phyloP scores from a whole-genome alignment of 345 rosid species.

The Pistacia integerrima region DNA sequence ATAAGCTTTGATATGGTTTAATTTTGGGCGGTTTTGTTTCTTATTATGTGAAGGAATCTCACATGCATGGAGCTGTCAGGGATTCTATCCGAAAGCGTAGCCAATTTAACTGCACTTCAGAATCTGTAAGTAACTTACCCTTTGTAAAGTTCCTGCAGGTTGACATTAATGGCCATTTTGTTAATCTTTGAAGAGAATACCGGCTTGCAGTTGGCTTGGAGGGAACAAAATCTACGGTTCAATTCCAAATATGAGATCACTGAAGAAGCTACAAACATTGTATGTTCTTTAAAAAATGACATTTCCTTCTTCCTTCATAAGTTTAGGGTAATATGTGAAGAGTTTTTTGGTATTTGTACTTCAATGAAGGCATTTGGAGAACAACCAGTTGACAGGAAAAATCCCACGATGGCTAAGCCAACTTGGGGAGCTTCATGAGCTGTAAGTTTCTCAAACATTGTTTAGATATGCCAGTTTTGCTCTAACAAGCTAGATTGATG shows the following conservation, averaged over 20 bases:
- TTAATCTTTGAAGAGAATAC: background rate
- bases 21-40: slow-evolving; percentile 19
- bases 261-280: slow-evolving; percentile 60
- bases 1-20: slow-evolving; percentile 2
- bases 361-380: slow-evolving; percentile 70
- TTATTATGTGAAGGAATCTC: slow-evolving; percentile 55
- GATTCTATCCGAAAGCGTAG: slow-evolving; percentile 48
- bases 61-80: slow-evolving; percentile 65
- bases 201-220: slow-evolving; percentile 64
- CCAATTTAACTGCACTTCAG: slow-evolving; percentile 59
- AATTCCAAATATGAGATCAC: slow-evolving; percentile 60
- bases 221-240: slow-evolving; percentile 66
- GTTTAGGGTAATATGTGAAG: background rate
- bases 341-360: slow-evolving; percentile 11
- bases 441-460: slow-evolving; percentile 43
- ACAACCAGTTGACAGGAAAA: slow-evolving; percentile 62
- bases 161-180: background rate
- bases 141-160: background rate
- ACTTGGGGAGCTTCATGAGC: slow-evolving; percentile 48
- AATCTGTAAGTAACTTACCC: slow-evolving; percentile 56
- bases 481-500: slow-evolving; percentile 11
- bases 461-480: background rate
- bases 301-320: background rate
- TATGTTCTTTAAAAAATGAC: slow-evolving; percentile 37
- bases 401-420: slow-evolving; percentile 65